Percentiles rank a stretch among this genome's conserved stretches.
Evolutionary conservation across 2,329 filamentous ascomycete species (phyloP).

Genomic region (Ophiostoma montium): DNA sequence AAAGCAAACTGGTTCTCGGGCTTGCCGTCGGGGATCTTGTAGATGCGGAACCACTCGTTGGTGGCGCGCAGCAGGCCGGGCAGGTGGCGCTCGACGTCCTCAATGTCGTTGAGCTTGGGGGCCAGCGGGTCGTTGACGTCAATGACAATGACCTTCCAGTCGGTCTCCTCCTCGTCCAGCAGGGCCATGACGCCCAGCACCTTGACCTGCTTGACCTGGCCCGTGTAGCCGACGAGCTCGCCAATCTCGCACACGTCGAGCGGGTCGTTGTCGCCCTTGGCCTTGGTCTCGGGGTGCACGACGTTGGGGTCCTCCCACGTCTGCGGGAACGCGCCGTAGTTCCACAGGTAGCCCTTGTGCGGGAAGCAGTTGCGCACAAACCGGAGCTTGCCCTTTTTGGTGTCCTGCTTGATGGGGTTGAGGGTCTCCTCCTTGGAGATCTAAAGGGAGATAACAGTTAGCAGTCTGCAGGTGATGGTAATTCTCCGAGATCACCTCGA

Average conservation of each 20-base stretch:
- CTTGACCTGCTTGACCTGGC: conserved; percentile 99
- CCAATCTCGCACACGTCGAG: conserved; percentile 99
- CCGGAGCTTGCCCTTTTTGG: conserved; percentile 99
- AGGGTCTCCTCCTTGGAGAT: conserved; percentile 98
- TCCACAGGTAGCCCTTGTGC: conserved; percentile 99
- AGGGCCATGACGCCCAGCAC: conserved; percentile 98
- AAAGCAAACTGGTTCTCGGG: conserved; percentile 99
- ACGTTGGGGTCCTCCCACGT: conserved; percentile 98
- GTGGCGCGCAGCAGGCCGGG: conserved; percentile 92
- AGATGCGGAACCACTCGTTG: conserved; percentile 99
- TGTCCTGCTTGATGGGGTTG: conserved; percentile 99
- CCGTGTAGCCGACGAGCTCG: conserved; percentile 88
- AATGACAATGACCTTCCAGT: conserved; percentile 99
- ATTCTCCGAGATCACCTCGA: no score
- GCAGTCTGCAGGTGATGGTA: no score
- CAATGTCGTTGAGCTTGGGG: conserved; percentile 91
- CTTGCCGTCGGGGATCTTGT: conserved; percentile 99
- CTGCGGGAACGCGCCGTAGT: conserved; percentile 99
- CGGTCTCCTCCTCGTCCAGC: conserved; percentile 98
- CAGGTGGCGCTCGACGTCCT: conserved; percentile 97
- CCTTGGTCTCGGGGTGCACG: conserved; percentile 96
- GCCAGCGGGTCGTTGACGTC: conserved; percentile 96
- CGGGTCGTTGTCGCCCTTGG: conserved; percentile 98
- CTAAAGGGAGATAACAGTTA: conserved; percentile 38
- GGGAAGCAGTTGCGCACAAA: conserved; percentile 99